phyloP scores from a whole-genome alignment of 1,284 basidiomycete species.

The Ceratobasidium papillatum region DNA sequence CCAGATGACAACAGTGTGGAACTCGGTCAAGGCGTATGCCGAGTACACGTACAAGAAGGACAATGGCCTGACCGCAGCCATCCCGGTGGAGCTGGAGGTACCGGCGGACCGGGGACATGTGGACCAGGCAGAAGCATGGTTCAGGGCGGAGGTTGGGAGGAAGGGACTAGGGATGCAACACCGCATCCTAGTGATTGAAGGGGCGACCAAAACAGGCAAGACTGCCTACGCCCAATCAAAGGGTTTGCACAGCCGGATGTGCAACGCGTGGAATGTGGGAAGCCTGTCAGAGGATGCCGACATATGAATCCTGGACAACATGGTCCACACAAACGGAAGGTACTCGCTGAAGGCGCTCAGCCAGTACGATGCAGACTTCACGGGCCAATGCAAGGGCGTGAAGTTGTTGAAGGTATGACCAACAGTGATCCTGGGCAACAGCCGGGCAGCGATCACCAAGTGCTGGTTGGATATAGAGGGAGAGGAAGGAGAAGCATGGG shows the following conservation, averaged over 20 bases:
- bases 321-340: background rate
- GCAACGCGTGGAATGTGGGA: background rate
- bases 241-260: background rate
- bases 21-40: background rate
- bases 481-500: background rate
- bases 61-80: background rate
- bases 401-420: background rate
- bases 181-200: background rate
- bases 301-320: background rate
- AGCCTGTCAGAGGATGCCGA: background rate
- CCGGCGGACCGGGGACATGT: background rate
- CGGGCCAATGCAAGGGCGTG: background rate
- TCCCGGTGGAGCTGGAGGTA: background rate
- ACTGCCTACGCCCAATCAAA: background rate
- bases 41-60: background rate
- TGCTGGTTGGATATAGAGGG: background rate
- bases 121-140: background rate
- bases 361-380: background rate
- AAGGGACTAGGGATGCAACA: background rate
- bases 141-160: background rate
- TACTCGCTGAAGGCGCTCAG: background rate
- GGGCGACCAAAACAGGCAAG: background rate
- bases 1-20: background rate
- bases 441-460: background rate
- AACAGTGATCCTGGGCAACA: background rate